Conservation (phyloP, 73 alveolate species). For the Paramecium octaurelia region DNA sequence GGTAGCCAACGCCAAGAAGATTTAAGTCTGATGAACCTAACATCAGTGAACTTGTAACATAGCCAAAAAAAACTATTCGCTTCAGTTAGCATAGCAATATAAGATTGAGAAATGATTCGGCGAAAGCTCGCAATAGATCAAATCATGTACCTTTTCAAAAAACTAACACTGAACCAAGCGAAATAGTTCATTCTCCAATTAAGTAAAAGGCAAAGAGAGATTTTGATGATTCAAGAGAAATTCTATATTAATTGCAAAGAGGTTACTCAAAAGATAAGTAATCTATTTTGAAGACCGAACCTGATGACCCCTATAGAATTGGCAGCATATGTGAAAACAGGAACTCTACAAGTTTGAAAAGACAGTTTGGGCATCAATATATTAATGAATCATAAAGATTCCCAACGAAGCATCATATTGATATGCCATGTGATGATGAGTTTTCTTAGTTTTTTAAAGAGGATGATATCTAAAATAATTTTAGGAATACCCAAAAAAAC, state of each 20-base stretch:
- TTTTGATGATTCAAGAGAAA: constrained; percentile 44
- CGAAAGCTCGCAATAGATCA: background rate
- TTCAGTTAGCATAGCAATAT: background rate
- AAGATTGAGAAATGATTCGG: background rate
- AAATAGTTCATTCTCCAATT: background rate
- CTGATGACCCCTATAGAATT: constrained; percentile 35
- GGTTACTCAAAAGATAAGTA: background rate
- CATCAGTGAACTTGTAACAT: background rate
- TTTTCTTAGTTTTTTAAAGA: background rate
- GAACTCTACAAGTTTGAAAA: background rate
- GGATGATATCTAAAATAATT: background rate
- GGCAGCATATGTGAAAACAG: background rate
- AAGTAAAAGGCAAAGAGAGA: background rate
- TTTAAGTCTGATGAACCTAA: constrained; percentile 27
- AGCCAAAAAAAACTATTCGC: background rate
- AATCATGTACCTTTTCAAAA: constrained; percentile 20
- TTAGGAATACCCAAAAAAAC: background rate
- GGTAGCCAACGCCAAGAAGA: constrained; percentile 33
- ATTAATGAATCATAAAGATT: background rate
- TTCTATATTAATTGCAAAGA: background rate
- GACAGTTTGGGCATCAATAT: background rate
- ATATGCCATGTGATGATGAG: constrained; percentile 3
- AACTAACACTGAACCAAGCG: constrained; percentile 33
- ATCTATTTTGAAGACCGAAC: background rate
- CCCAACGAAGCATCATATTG: background rate